Evolutionary conservation across 2,329 filamentous ascomycete species (phyloP).

Genomic region (Talaromyces amestolkiae): DNA sequence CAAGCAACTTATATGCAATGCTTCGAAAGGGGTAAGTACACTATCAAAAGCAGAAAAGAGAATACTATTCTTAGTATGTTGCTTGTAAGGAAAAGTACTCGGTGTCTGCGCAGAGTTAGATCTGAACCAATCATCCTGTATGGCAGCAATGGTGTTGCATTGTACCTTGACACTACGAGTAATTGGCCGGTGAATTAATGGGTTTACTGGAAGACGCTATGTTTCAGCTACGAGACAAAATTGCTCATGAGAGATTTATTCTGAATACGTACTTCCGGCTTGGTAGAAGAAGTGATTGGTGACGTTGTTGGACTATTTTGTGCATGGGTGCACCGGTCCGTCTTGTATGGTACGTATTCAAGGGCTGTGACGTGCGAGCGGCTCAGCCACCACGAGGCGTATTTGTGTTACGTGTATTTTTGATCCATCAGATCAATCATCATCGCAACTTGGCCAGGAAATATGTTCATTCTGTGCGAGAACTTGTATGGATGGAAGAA

Average conservation of each 20-base stretch:
- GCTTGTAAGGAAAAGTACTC: background rate
- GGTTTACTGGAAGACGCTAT: background rate
- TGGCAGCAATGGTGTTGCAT: background rate
- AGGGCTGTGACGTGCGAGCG: background rate
- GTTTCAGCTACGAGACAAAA: background rate
- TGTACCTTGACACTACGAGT: background rate
- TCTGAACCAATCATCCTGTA: background rate
- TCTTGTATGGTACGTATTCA: background rate
- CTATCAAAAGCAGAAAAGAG: background rate
- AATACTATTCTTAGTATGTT: background rate
- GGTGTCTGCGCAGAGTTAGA: background rate
- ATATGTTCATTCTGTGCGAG: background rate
- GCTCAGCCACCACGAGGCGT: background rate
- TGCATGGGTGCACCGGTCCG: background rate
- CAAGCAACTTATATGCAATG: background rate
- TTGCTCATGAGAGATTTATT: slow-evolving; percentile 1
- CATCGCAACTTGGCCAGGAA: background rate
- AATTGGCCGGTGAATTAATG: background rate
- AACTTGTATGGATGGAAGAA: background rate
- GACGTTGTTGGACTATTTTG: background rate
- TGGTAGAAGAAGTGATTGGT: background rate
- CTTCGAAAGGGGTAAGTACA: background rate
- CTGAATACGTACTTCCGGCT: background rate
- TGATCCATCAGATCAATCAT: background rate
- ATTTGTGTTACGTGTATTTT: background rate